A percentile compares a stretch with the other conserved stretches of the same genome.
These are phyloP conservation scores for Ogataea haglerorum DNA, from an alignment of 805 yeast species.

Conservation along the genomic window DNA sequence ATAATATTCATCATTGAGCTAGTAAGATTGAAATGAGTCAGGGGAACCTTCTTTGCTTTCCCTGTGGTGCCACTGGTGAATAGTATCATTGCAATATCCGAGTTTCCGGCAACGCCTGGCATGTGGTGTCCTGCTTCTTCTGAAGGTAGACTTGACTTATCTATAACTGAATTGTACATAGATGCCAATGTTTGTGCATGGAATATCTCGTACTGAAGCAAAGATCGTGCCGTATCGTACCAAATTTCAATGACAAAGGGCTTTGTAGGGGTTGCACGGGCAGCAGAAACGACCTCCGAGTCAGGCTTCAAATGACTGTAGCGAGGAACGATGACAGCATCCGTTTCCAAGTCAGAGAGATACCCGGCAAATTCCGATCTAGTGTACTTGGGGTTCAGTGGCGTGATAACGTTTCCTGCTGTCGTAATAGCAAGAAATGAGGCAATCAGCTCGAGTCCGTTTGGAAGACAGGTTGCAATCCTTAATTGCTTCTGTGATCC, in stretches of 20 bases:
- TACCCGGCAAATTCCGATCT: conserved; percentile 62
- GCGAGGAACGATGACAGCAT: conserved; percentile 54
- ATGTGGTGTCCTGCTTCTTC: conserved; percentile 6
- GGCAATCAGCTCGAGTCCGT: conserved; percentile 55
- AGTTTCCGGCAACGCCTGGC: conserved; percentile 14
- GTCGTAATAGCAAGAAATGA: conserved; percentile 56
- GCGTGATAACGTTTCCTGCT: conserved; percentile 60
- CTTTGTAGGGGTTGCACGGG: conserved; percentile 34
- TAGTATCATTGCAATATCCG: conserved; percentile 59
- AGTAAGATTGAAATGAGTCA: conserved; percentile 61
- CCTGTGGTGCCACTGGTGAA: conserved; percentile 80
- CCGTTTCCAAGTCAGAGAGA: conserved; percentile 55
- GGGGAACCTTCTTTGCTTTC: conserved; percentile 71
- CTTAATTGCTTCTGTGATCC: conserved; percentile 38
- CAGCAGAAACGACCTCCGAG: conserved; percentile 30
- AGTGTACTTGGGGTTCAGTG: conserved; percentile 62
- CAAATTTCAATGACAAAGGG: conserved; percentile 57
- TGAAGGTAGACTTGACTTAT: conserved; percentile 15
- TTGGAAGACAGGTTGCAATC: conserved; percentile 59
- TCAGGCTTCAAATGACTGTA: conserved; percentile 38
- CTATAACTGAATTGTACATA: conserved; percentile 19
- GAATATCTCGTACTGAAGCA: conserved; percentile 40
- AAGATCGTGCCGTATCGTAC: conserved; percentile 39
- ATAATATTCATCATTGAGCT: conserved; percentile 58
- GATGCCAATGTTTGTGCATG: conserved; percentile 12